Evolutionary conservation across 768 basidiomycete genomes (phyloP).

Genomic region (Epithele typhae): DNA sequence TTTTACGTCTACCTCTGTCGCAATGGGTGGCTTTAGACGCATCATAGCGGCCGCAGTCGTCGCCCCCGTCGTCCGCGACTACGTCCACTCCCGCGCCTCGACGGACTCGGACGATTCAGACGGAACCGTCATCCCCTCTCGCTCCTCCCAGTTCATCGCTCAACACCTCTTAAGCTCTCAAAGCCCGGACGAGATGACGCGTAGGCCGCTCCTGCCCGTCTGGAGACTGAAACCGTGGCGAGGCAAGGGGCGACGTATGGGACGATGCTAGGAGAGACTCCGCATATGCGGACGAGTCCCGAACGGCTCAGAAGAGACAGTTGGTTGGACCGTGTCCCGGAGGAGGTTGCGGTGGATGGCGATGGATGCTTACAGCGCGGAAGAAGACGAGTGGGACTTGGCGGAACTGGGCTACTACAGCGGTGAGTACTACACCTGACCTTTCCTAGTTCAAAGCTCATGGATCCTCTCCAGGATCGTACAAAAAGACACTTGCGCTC

Average conservation of each 20-base stretch:
- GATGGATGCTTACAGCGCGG: slow-evolving; percentile 34
- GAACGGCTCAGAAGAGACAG: slow-evolving; percentile 23
- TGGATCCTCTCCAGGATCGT: slow-evolving; percentile 48
- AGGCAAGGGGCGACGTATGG: slow-evolving; percentile 4
- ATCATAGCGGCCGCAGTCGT: slow-evolving; percentile 9
- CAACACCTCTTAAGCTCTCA: no score
- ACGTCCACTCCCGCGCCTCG: neutral
- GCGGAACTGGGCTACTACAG: slow-evolving; percentile 46
- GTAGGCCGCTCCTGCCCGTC: slow-evolving; percentile 14
- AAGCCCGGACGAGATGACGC: slow-evolving; percentile 10
- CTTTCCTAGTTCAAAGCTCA: neutral
- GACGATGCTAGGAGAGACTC: slow-evolving; percentile 5
- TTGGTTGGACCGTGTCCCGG: slow-evolving; percentile 24
- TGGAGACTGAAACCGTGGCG: slow-evolving; percentile 1
- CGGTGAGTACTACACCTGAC: slow-evolving; percentile 31
- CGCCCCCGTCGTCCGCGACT: slow-evolving; percentile 3
- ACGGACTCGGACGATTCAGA: slow-evolving; percentile 1
- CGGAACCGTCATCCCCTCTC: neutral
- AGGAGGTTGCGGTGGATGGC: slow-evolving; percentile 22
- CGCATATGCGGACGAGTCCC: slow-evolving; percentile 20
- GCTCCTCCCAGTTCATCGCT: neutral
- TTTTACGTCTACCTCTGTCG: neutral
- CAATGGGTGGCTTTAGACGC: slow-evolving; percentile 6
- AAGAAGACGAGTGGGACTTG: slow-evolving; percentile 41
- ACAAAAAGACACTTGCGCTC: slow-evolving; percentile 46